Base-by-base conservation (phyloP, 2,329 filamentous ascomycete genomes). In the Neopestalotiopsis sp. region DNA sequence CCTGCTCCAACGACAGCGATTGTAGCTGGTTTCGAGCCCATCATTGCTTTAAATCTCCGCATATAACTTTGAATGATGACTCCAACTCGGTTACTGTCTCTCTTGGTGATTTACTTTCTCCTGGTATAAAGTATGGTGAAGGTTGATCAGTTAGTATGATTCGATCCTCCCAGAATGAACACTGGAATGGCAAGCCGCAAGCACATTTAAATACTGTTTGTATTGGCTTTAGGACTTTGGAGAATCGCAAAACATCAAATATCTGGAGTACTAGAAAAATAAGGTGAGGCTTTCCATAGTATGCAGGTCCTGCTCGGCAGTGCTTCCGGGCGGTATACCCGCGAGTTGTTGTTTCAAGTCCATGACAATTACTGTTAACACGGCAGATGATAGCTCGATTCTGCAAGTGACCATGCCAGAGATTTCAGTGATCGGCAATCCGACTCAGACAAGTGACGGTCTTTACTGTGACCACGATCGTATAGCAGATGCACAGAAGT, bases 1-100 rank as follows among this genome's bases (percentile, higher is more conserved):
- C 62, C 62, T 65, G 62, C 24, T 17, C 62, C 62, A 3, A 65
- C 62, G 12, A 65, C 45, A 10, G 62, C 62, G 7, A 65, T 52
- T 65, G n/a, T 65, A 20, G 45, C 62, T 20, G 62, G 38, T 17
- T 56, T 56, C 9, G 17, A 5, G 45, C n/a, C 24, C 62, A 65
- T 65, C 17, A 3, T 62, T 30, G 13, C 5, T 3, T 4, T 3
- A 9, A 34, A 12, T 7, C 45, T 12, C 4, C 6, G 9, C 24
- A 9, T 52, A 52, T 9, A 10, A 52, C 7, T 6, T 49, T 9
- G 17, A 24, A 9, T 7, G 10, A n/a, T 49, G 42, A 12, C 7
- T 9, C 6, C n/a, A 2, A 52, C 45, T 28, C 24, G 3, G 24
- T 4, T 3, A 3, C 24, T 28, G 3, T 28, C 4, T 4, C 24